Base-by-base conservation (phyloP, 495 filamentous ascomycete genomes). In the Penicillium lagena region DNA sequence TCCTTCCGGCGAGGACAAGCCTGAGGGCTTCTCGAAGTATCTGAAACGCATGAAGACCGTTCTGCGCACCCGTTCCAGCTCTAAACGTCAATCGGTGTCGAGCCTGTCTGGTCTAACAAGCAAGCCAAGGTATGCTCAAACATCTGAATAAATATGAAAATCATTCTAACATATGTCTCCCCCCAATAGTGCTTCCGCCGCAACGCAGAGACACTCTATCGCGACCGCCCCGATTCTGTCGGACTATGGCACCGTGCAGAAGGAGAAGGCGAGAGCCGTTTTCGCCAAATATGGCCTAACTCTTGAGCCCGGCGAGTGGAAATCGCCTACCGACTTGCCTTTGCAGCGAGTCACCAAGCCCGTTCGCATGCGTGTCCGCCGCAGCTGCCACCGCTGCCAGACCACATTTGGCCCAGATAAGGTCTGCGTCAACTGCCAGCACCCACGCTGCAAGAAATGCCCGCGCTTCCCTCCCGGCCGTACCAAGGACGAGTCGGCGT, bases 311-410 rank as follows among this genome's bases (percentile, higher is more conserved):
- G 77, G 73, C 46, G 85, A 89, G 59, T 86, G 81, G 83, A 78
- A 77, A 51, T 66, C 70, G 37, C 65, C 75, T 35, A 61, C 64
- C 47, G 75, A 79, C 46, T 67, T 71, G 29, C 74, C 82, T 41
- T 73, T 81, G 14, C 66, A 82, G 38, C 85, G 91, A 22, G 82
- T 96, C 12, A 81, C 91, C 60, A 95, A 91, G 64, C 81, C 86
- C 12, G 88, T 96, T 49, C 86, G 89, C 50, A 94, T 97, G 85
- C 80, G 91, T 29, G 83, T 96, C 31, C 90, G 87, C 52, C 84
- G 87, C 42, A 81, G 73, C 43, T 94, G 88, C 55, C 88, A 94
- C 58, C 77, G 76, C 46, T 94, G 88, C 62, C 75, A 84, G 49
- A 81, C 82, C 4, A 75, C 75, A 12, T 94, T 84, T 61, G 86